These are phyloP conservation scores for Cunninghamia lanceolata DNA, from an alignment of 75 land plant genomes.

Conservation along the genomic window DNA sequence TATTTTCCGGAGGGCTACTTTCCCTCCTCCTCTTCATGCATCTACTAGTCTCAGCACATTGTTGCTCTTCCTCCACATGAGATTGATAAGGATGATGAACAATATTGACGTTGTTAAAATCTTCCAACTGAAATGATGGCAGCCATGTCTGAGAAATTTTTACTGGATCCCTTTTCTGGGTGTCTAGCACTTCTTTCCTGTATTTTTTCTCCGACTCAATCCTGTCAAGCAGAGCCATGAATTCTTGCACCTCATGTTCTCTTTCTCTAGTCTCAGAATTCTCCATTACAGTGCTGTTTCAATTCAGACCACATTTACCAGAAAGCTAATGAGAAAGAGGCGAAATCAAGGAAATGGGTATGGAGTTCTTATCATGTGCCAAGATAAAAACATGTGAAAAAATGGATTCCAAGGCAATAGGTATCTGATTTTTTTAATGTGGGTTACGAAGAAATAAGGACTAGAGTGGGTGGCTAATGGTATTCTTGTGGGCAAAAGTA, in stretches of 20 bases:
- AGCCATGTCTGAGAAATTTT: background rate
- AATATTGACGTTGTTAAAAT: background rate
- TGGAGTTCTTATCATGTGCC: background rate
- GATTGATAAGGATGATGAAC: background rate
- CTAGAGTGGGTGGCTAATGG: background rate
- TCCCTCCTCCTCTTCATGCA: background rate
- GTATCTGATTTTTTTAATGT: too few species aligned
- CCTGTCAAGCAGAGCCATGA: background rate
- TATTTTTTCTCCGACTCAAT: background rate
- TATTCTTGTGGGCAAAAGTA: background rate
- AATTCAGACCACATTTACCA: background rate
- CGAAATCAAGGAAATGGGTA: background rate
- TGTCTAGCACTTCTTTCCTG: background rate
- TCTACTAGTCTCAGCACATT: background rate
- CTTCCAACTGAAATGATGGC: background rate
- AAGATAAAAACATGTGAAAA: background rate
- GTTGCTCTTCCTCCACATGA: background rate
- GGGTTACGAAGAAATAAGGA: too few species aligned
- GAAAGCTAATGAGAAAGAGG: background rate
- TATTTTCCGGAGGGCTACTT: background rate
- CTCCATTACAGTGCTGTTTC: background rate
- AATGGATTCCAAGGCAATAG: background rate
- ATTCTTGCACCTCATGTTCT: background rate
- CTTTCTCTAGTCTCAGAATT: background rate
- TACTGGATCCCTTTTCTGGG: background rate